Percentiles rank a stretch among this genome's conserved stretches.
Evolutionary conservation across 2,329 filamentous ascomycete genomes (phyloP).

Genomic region (Colletotrichum tamarilloi): DNA sequence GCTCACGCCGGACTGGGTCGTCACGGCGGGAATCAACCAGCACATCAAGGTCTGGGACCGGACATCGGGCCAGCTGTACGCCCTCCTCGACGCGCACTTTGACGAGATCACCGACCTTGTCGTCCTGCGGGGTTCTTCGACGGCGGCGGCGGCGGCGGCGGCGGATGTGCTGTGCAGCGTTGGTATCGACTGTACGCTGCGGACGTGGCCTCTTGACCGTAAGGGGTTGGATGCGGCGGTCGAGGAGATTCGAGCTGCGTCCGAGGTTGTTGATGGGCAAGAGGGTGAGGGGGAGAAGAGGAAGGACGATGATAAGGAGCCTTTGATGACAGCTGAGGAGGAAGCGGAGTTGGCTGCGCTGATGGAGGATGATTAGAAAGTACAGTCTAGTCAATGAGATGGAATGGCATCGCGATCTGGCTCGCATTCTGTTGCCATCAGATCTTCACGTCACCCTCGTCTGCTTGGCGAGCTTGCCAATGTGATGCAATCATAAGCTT

Average conservation of each 20-base stretch:
- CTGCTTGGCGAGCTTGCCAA: neutral
- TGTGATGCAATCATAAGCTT: no score
- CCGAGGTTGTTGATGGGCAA: constrained; percentile 59
- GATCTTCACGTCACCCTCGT: neutral
- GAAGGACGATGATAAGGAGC: constrained; percentile 56
- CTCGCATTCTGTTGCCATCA: neutral
- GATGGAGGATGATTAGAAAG: constrained; percentile 78
- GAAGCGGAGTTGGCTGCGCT: constrained; percentile 92
- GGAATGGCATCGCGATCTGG: neutral
- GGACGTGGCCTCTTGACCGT: constrained; percentile 82
- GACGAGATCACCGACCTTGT: constrained; percentile 90
- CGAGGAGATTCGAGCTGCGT: constrained; percentile 55
- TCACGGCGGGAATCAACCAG: constrained; percentile 92
- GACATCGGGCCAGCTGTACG: constrained; percentile 77
- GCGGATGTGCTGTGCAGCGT: constrained; percentile 76
- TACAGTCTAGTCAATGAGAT: neutral
- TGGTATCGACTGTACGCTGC: constrained; percentile 88
- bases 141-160: constrained; percentile 23
- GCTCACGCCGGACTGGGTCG: constrained; percentile 79
- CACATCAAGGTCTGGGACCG: constrained; percentile 91
- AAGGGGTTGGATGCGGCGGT: constrained; percentile 63
- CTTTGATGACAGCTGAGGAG: constrained; percentile 84
- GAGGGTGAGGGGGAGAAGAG: constrained; percentile 65
- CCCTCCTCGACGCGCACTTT: constrained; percentile 84
- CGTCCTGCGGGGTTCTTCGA: constrained; percentile 60